phyloP scores from a whole-genome alignment of 441 rosid species.

The Rhodomyrtus psidioides region DNA sequence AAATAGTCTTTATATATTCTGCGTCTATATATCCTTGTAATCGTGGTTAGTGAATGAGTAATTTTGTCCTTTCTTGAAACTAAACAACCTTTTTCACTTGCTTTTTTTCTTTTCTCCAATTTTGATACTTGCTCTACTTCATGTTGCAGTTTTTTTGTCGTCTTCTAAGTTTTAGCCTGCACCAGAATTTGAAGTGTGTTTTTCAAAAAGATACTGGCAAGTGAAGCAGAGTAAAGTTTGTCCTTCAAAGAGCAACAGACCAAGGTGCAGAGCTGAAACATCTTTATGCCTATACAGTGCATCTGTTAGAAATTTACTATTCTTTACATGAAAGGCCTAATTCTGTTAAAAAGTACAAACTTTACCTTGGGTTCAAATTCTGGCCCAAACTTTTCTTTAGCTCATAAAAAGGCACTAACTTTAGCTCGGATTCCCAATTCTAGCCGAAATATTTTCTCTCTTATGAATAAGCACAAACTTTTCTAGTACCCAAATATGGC shows the following conservation, averaged over 20 bases:
- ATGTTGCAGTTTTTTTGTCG: neutral
- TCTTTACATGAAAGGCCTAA: neutral
- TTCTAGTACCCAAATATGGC: neutral
- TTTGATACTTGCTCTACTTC: neutral
- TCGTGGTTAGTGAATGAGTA: too few relatives aligned
- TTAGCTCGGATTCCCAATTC: neutral
- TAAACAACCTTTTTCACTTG: neutral
- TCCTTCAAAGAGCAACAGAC: conserved; percentile 28
- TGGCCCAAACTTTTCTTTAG: neutral
- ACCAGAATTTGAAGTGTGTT: conserved; percentile 18
- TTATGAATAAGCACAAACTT: neutral
- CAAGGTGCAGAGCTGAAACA: conserved; percentile 23
- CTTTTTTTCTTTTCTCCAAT: neutral
- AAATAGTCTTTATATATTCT: too few relatives aligned
- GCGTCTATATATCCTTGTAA: too few relatives aligned
- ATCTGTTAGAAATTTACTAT: neutral
- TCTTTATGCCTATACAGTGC: neutral
- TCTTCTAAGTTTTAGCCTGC: neutral
- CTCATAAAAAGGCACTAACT: neutral
- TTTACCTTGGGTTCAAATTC: neutral
- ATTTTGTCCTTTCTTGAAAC: too few relatives aligned
- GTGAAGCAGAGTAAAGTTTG: conserved; percentile 18
- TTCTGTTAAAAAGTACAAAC: neutral
- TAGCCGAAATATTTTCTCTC: neutral
- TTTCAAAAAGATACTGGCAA: conserved; percentile 14